Conservation (phyloP, 805 yeast genomes). For the Saccharomycopsis lassenensis region DNA sequence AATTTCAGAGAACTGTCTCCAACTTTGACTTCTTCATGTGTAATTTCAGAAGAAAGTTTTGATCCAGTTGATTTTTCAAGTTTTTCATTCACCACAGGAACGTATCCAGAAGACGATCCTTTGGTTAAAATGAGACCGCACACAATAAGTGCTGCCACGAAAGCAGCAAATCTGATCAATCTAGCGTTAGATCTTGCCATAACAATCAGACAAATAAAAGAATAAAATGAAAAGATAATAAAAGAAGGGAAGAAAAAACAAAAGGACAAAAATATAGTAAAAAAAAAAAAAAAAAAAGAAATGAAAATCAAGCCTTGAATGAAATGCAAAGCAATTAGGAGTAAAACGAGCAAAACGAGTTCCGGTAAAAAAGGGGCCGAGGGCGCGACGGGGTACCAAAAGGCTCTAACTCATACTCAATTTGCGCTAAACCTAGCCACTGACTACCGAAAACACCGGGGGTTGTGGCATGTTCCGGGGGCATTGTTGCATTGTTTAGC, state of each 20-base stretch:
- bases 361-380: too few species aligned
- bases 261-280: conserved; percentile 1
- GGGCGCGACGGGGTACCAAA: too few species aligned
- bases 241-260: neutral
- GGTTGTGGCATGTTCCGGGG: too few species aligned
- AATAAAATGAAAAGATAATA: neutral
- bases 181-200: conserved; percentile 41
- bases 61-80: too few species aligned
- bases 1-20: too few species aligned
- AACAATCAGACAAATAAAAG: neutral
- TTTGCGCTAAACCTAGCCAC: too few species aligned
- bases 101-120: conserved; percentile 31
- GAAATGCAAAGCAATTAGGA: too few species aligned
- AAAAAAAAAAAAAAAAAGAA: conserved; percentile 1
- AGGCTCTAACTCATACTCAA: too few species aligned
- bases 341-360: too few species aligned
- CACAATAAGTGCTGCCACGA: conserved; percentile 33
- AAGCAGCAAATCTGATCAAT: conserved; percentile 35
- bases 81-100: conserved; percentile 14
- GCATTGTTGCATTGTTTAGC: too few species aligned
- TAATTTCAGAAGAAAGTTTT: neutral
- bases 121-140: conserved; percentile 38
- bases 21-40: too few species aligned
- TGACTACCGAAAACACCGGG: too few species aligned
- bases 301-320: conserved; percentile 8